These are phyloP conservation scores for Glonium stellatum DNA, from an alignment of 495 filamentous ascomycete species.

Conservation along the genomic window DNA sequence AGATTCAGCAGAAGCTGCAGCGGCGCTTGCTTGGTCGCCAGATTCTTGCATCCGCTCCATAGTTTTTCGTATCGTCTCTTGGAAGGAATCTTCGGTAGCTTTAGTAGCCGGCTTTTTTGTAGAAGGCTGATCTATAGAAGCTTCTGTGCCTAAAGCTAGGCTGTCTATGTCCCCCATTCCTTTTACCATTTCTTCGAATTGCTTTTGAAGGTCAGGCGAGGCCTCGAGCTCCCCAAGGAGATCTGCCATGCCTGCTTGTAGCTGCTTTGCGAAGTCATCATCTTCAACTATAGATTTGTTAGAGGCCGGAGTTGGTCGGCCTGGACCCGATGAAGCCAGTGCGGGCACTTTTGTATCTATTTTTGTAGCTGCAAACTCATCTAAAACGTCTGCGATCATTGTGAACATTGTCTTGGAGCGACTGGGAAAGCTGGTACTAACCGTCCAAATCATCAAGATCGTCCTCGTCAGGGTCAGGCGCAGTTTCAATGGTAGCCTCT, in stretches of 20 bases:
- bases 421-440: slow-evolving; percentile 32
- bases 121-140: slow-evolving; percentile 17
- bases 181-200: slow-evolving; percentile 79
- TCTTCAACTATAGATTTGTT: slow-evolving; percentile 32
- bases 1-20: slow-evolving; percentile 58
- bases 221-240: slow-evolving; percentile 62
- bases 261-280: slow-evolving; percentile 72
- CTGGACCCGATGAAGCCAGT: slow-evolving; percentile 35
- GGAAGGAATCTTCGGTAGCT: slow-evolving; percentile 58
- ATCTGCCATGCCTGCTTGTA: slow-evolving; percentile 81
- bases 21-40: slow-evolving; percentile 71
- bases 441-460: slow-evolving; percentile 91
- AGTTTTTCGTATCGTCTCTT: slow-evolving; percentile 80
- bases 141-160: slow-evolving; percentile 18
- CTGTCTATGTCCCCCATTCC: slow-evolving; percentile 52
- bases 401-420: not conserved
- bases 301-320: slow-evolving; percentile 34
- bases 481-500: slow-evolving; percentile 37
- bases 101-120: slow-evolving; percentile 22
- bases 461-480: slow-evolving; percentile 71
- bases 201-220: slow-evolving; percentile 71
- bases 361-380: slow-evolving; percentile 67
- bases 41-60: slow-evolving; percentile 92
- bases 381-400: slow-evolving; percentile 64
- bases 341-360: slow-evolving; percentile 39